These are phyloP conservation scores for Radiomyces spectabilis DNA, from an alignment of 192 early-diverging fungal species.

Conservation along the genomic window DNA sequence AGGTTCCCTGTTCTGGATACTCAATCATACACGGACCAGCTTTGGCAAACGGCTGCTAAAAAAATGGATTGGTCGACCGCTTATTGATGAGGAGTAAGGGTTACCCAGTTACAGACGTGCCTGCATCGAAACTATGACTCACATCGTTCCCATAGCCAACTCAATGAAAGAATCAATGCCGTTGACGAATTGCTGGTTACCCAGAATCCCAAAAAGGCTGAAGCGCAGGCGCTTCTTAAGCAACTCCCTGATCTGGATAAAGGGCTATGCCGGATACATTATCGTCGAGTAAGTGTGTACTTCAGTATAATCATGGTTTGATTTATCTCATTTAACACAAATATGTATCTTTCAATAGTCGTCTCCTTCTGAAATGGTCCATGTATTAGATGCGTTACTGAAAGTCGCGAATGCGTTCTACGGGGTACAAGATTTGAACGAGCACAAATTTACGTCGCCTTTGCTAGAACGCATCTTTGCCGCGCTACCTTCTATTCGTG, in stretches of 20 bases:
- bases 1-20: conserved; percentile 46
- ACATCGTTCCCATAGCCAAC: conserved; percentile 1
- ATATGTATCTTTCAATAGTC: conserved; percentile 22
- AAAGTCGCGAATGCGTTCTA: conserved; percentile 25
- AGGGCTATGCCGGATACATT: conserved; percentile 57
- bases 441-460: conserved; percentile 18
- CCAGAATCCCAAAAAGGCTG: conserved; percentile 25
- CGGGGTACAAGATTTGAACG: not conserved
- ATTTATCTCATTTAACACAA: not conserved
- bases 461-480: conserved; percentile 29
- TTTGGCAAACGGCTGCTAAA: conserved; percentile 59
- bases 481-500: conserved; percentile 28
- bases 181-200: conserved; percentile 48
- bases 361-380: conserved; percentile 52
- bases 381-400: conserved; percentile 38
- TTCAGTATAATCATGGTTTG: not conserved
- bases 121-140: not conserved
- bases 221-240: conserved; percentile 29
- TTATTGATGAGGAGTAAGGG: conserved; percentile 40
- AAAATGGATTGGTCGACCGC: conserved; percentile 62
- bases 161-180: conserved; percentile 52
- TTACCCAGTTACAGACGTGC: not conserved
- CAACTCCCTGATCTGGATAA: conserved; percentile 59
- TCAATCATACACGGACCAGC: conserved; percentile 60
- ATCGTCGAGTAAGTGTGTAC: conserved; percentile 40